Evolutionary conservation across 2,329 filamentous ascomycete species (phyloP).

Genomic region (Aspergillus ustus): DNA sequence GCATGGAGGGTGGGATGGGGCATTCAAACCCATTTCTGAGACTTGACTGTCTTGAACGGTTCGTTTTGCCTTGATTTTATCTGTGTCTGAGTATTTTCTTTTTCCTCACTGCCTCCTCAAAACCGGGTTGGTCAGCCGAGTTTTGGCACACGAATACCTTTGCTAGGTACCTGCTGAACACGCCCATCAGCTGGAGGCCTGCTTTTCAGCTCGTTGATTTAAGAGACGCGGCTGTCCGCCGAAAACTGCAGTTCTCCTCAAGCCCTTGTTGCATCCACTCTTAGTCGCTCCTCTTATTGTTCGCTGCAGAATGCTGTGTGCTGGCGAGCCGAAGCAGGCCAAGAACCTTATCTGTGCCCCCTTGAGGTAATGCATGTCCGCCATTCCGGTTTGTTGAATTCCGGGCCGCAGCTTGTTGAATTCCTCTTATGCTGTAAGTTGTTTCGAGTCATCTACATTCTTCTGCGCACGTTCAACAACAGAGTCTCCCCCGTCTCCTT

Average conservation of each 20-base stretch:
- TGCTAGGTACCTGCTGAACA: constrained; percentile 9
- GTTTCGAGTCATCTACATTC: background rate
- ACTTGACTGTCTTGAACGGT: background rate
- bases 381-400: background rate
- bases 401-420: background rate
- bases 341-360: constrained; percentile 6
- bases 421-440: background rate
- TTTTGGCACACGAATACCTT: background rate
- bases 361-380: constrained; percentile 1
- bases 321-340: constrained; percentile 11
- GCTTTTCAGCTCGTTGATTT: constrained; percentile 4
- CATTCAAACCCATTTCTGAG: background rate
- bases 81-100: background rate
- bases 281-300: constrained; percentile 1
- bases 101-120: background rate
- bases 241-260: background rate
- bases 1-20: background rate
- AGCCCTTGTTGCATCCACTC: background rate
- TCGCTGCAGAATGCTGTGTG: constrained; percentile 8
- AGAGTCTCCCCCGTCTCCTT: background rate
- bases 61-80: constrained; percentile 13
- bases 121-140: constrained; percentile 16
- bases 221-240: background rate
- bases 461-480: background rate
- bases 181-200: constrained; percentile 15